A percentile compares a stretch with the other conserved stretches of the same genome.
Conservation (phyloP, 106 monocot genomes). For the Dendrobium catenatum region DNA sequence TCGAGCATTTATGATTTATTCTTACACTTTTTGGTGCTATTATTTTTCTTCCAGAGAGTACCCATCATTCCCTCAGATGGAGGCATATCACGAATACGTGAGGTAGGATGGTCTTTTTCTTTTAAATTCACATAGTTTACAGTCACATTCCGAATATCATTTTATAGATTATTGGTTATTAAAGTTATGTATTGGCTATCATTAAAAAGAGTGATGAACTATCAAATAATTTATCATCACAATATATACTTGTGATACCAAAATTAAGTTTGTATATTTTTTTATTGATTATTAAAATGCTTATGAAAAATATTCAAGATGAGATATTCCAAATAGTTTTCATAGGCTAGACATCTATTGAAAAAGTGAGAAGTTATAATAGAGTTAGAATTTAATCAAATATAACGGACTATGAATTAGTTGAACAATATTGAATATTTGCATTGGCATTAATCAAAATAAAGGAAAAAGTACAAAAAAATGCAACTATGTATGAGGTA, state of each 20-base stretch:
- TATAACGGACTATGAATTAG: neutral
- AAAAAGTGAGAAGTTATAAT: neutral
- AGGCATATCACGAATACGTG: constrained; percentile 5
- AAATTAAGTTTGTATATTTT: neutral
- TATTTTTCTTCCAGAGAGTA: constrained; percentile 1
- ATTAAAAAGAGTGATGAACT: neutral
- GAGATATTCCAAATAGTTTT: neutral
- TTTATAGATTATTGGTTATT: neutral
- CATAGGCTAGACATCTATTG: neutral
- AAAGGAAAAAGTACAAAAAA: no score
- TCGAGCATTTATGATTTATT: neutral
- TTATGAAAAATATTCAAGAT: neutral
- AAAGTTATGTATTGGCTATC: neutral
- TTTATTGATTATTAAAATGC: neutral
- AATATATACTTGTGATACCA: neutral
- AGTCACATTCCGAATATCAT: neutral
- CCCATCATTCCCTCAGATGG: constrained; percentile 8
- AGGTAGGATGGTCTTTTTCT: neutral
- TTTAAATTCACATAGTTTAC: neutral
- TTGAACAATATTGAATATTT: neutral
- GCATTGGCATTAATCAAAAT: no score
- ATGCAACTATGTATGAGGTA: no score
- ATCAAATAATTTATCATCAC: neutral
- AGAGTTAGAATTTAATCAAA: neutral
- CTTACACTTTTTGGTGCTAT: neutral